These are phyloP conservation scores for Nidula niveotomentosa DNA, from an alignment of 1,284 basidiomycete genomes.

Conservation along the genomic window DNA sequence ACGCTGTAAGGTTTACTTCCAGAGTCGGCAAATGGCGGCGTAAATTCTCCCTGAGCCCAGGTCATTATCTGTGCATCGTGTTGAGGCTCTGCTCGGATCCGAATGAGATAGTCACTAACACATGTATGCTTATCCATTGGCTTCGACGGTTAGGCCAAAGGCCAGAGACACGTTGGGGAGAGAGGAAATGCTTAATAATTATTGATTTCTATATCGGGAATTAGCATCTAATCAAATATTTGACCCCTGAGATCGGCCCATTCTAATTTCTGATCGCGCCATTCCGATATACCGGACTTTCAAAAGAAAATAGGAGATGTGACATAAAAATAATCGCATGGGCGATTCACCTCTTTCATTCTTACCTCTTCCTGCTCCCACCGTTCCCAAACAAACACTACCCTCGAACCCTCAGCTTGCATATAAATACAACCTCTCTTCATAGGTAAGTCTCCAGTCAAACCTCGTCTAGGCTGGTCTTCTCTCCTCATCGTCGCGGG, in stretches of 20 bases:
- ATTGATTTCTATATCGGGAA: not conserved
- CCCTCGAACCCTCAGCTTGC: not conserved
- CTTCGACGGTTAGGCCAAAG: no score
- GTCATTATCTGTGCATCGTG: no score
- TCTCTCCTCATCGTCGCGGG: conserved; percentile 4
- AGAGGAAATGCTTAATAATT: no score
- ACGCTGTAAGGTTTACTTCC: no score
- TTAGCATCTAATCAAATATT: not conserved
- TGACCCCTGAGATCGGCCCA: not conserved
- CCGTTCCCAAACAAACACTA: conserved; percentile 4
- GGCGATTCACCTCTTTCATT: conserved; percentile 12
- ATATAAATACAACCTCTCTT: conserved; percentile 15
- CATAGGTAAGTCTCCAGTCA: not conserved
- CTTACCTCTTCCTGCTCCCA: conserved; percentile 6
- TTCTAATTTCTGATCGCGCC: not conserved
- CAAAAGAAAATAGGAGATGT: conserved; percentile 2
- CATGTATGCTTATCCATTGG: no score
- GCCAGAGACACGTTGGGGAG: no score
- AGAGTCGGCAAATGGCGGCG: no score
- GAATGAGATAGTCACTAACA: no score
- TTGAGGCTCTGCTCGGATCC: no score
- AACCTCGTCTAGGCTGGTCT: conserved; percentile 4
- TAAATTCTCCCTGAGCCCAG: no score
- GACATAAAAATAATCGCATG: conserved; percentile 18
- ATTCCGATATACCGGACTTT: not conserved